Evolutionary conservation across 371 early-diverging fungal species (phyloP).

Genomic region (Mortierella sp.): DNA sequence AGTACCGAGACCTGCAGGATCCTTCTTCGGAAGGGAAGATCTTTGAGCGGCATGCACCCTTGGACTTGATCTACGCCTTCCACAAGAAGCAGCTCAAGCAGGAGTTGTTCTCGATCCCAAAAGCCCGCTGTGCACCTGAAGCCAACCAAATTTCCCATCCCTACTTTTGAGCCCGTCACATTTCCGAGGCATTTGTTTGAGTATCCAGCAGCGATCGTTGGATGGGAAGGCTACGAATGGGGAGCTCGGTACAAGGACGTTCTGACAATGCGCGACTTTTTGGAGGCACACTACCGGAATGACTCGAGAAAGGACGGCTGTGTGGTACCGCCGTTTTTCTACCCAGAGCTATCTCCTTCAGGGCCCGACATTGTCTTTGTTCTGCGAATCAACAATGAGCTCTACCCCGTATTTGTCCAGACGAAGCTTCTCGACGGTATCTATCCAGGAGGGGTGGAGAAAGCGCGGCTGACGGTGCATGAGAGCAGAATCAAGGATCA

Average conservation of each 20-base stretch:
- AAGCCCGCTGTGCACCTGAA: slow-evolving; percentile 24
- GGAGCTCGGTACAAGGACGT: slow-evolving; percentile 17
- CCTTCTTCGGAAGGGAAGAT: too few relatives aligned
- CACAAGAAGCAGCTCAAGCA: too few relatives aligned
- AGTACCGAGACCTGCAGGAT: too few relatives aligned
- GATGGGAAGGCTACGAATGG: slow-evolving; percentile 42
- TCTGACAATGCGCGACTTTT: slow-evolving; percentile 33
- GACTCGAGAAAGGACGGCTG: too few relatives aligned
- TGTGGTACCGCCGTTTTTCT: too few relatives aligned
- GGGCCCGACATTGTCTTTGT: too few relatives aligned
- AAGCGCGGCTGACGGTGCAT: slow-evolving; percentile 42
- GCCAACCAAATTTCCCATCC: slow-evolving; percentile 32
- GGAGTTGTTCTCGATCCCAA: slow-evolving; percentile 43
- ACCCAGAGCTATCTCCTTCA: too few relatives aligned
- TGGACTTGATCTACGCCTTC: too few relatives aligned
- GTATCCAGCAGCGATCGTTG: slow-evolving; percentile 38
- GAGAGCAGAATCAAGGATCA: slow-evolving; percentile 29
- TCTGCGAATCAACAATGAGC: too few relatives aligned
- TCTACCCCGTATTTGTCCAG: too few relatives aligned
- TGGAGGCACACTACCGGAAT: slow-evolving; percentile 36
- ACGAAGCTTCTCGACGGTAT: too few relatives aligned
- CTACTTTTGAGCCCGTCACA: slow-evolving; percentile 34
- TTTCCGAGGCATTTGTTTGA: slow-evolving; percentile 38
- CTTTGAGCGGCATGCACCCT: too few relatives aligned
- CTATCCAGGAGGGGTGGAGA: slow-evolving; percentile 31